phyloP scores from a whole-genome alignment of 805 yeast species.

The Zygosaccharomyces bisporus region DNA sequence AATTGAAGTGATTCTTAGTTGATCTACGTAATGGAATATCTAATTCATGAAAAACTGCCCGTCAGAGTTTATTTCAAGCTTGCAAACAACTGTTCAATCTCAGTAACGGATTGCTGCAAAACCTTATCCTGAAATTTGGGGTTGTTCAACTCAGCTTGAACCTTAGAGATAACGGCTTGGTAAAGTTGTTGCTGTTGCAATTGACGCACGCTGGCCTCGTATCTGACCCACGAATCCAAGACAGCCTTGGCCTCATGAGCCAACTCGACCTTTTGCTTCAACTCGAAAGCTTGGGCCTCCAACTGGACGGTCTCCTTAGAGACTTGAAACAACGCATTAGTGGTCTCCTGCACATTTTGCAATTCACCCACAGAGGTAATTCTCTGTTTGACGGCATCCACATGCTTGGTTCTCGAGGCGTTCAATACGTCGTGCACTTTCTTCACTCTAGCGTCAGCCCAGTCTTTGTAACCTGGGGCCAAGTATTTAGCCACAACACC shows the following conservation, averaged over 20 bases:
- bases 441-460: constrained; percentile 84
- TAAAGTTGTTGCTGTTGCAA: constrained; percentile 91
- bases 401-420: constrained; percentile 85
- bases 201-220: constrained; percentile 94
- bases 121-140: constrained; percentile 92
- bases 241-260: constrained; percentile 91
- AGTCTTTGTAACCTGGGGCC: constrained; percentile 92
- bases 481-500: constrained; percentile 76
- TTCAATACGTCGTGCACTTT: constrained; percentile 78
- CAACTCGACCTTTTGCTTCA: constrained; percentile 84
- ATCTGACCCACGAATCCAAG: constrained; percentile 98
- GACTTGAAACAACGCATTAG: constrained; percentile 86
- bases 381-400: constrained; percentile 88
- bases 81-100: constrained; percentile 81
- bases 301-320: constrained; percentile 95
- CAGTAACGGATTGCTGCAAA: constrained; percentile 86
- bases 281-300: constrained; percentile 91
- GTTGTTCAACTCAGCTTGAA: constrained; percentile 75
- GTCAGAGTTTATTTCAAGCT: constrained; percentile 27
- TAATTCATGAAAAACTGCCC: constrained; percentile 19
- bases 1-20: neutral
- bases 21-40: constrained; percentile 21
- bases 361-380: constrained; percentile 82
- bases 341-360: constrained; percentile 86
- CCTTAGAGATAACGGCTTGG: constrained; percentile 80